Base-by-base conservation (phyloP, 1,284 basidiomycete genomes). In the Heimioporus retisporus region DNA sequence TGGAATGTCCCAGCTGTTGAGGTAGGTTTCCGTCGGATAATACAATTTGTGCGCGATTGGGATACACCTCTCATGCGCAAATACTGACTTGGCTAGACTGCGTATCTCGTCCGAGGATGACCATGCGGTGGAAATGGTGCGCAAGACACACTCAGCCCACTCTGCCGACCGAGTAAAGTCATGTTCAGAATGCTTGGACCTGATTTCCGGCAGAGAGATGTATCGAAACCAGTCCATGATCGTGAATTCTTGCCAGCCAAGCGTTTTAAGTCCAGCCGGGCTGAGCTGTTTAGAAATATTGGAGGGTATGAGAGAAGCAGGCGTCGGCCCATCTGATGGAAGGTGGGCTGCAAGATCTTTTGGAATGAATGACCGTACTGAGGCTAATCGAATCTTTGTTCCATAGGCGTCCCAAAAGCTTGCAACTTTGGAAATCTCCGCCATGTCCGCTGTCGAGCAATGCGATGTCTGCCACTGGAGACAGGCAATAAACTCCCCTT, bases 61-160 rank as follows among this genome's bases (percentile, higher is more conserved):
- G 21, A 99, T 88, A 74, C 95, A 96, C 0, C 88, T 69, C 58
- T 91, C 84, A 0, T 83, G 80, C 61, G 82, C 82, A 23, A 98
- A 81, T 15, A 90, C 71, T 91, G 91, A 55, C 86, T 81, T 28
- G 78, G 72, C 6, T 85, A 82, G 0, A 88, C 78, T 4, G 10
- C 8, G 53, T 5, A 59, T 15, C 6, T 63, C 18, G 0, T 58
- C 55, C 18, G 63, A 50, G 25, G 95, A 74, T 5, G 46, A 48
- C 95, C 95, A 98, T 1, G 88, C 86, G 11, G 91, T 87, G 1
- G 91, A 84, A 4, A 98, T 75, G 42, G 90, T 84, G 13, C 76
- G 78, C 3, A 99, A 81, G 1, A 97, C 90, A 43, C 87, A 87
- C 76, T 98, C 96, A 1, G 96, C 89, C 86, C 96, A 98, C 5